Evolutionary conservation across 352 stramenopile species (phyloP).

Genomic region (Globisporangium camurandrum): DNA sequence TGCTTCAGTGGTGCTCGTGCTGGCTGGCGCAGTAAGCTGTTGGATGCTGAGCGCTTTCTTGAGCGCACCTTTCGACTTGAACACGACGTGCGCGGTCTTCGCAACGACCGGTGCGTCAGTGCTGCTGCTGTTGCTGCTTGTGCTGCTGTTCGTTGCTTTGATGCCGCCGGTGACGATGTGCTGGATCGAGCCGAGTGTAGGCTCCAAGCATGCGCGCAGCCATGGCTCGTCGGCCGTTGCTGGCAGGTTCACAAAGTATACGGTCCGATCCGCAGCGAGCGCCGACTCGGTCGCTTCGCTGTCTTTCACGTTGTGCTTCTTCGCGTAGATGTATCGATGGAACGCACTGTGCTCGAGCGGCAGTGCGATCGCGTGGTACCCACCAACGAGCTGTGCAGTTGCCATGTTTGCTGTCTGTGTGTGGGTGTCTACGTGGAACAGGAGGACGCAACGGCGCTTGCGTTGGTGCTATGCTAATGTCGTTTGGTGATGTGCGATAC

Average conservation of each 20-base stretch:
- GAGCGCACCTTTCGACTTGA: slow-evolving; percentile 57
- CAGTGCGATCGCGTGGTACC: slow-evolving; percentile 72
- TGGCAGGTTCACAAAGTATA: slow-evolving; percentile 73
- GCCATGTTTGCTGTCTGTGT: slow-evolving; percentile 9
- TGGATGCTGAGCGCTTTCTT: slow-evolving; percentile 41
- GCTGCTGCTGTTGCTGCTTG: slow-evolving; percentile 12
- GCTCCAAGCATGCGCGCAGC: slow-evolving; percentile 41
- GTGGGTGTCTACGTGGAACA: neutral
- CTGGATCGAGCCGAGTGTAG: slow-evolving; percentile 46
- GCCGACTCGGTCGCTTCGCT: slow-evolving; percentile 29
- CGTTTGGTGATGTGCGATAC: neutral
- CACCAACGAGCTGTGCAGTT: slow-evolving; percentile 23
- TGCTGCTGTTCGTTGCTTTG: slow-evolving; percentile 1
- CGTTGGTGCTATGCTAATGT: neutral
- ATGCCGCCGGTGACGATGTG: slow-evolving; percentile 25
- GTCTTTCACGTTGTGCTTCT: slow-evolving; percentile 56
- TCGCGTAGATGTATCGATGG: slow-evolving; percentile 67
- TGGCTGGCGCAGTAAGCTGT: slow-evolving; percentile 21
- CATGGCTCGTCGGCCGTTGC: slow-evolving; percentile 32
- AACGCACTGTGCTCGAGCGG: slow-evolving; percentile 53
- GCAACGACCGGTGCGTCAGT: slow-evolving; percentile 15
- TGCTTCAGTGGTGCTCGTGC: neutral
- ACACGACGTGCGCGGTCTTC: slow-evolving; percentile 61
- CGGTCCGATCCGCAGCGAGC: slow-evolving; percentile 53
- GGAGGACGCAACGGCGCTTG: too few relatives aligned